Evolutionary conservation across 805 yeast species (phyloP), one percentile per base, ranked within the genome.

Genomic region (Saccharomycopsis malanga): DNA sequence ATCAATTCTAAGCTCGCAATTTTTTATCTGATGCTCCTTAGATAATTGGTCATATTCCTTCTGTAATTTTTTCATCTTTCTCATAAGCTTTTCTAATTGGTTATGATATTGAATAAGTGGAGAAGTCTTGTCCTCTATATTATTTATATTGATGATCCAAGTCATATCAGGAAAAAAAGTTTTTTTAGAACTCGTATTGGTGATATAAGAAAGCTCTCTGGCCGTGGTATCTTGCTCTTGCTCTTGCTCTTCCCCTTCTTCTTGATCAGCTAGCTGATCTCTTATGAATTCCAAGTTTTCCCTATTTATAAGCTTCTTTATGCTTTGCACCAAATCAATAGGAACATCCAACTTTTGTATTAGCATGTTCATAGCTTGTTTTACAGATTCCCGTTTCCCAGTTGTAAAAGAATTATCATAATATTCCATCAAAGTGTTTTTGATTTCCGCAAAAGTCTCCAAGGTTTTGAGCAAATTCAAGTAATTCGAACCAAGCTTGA

Each of bases 361-460:
- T 29, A 67, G 60, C 0, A 42, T 22, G 3, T 32, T 21, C 25
- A 46, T 18, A 7, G 17, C 10, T 2, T 55, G 37, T 27, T 60
- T 43, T 15, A 65, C 53, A 0, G 65, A 52, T 21, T 44, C 41
- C 3, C 18, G 32, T n/a, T n/a, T n/a, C n/a, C n/a, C n/a, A n/a
- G n/a, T n/a, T n/a, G n/a, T n/a, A n/a, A n/a, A n/a, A n/a, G n/a
- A n/a, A n/a, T n/a, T n/a, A 7, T 25, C 34, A 4, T 15, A 10
- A 34, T 47, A 72, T 60, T 91, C 97, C 0, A 72, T 69, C 0
- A 88, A 83, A 4, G 93, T 86, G 55, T 79, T 47, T 80, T 83
- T 66, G 87, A 68, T 62, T 77, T 83, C 50, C 73, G 75, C 21
- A 87, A 64, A 34, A 77, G 69, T 56, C 76, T 76, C 81, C 91